Conservation (phyloP, 139 green algal genomes). For the Haematococcus sp. region DNA sequence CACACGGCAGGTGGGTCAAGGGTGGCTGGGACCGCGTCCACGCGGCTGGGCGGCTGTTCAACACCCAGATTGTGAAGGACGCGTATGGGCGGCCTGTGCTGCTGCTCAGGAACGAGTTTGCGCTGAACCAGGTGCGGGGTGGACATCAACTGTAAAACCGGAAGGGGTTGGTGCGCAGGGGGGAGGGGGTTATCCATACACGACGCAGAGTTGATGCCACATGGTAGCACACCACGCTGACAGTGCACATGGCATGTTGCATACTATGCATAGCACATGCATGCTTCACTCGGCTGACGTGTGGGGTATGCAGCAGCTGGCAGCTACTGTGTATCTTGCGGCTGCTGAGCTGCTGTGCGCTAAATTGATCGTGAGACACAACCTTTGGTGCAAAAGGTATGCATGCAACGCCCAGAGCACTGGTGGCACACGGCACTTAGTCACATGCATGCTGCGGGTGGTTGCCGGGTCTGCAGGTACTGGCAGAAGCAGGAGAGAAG, state of each 20-base stretch:
- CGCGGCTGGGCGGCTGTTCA: conserved; percentile 67
- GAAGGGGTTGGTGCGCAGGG: not conserved
- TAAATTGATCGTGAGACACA: no score
- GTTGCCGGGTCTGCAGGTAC: conserved; percentile 18
- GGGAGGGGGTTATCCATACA: not conserved
- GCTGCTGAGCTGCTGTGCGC: no score
- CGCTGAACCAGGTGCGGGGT: conserved; percentile 48
- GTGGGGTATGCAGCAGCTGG: not conserved
- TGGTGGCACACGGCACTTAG: not conserved
- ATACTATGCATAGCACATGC: not conserved
- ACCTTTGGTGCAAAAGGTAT: no score
- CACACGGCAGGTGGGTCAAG: conserved; percentile 32
- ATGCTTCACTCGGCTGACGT: not conserved
- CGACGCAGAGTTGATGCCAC: not conserved
- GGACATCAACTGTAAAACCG: not conserved
- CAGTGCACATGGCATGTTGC: not conserved
- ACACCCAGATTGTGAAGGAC: conserved; percentile 68
- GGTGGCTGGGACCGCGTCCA: conserved; percentile 61
- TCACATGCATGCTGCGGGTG: not conserved
- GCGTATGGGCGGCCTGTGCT: conserved; percentile 65
- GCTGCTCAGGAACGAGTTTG: conserved; percentile 76
- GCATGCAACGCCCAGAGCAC: not conserved
- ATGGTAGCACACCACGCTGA: not conserved
- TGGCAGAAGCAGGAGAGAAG: conserved; percentile 35
- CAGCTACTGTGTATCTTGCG: no score